Percentiles rank a stretch among this genome's conserved stretches.
Conservation (phyloP, 345 rosid species). For the Aquilaria yunnanensis region DNA sequence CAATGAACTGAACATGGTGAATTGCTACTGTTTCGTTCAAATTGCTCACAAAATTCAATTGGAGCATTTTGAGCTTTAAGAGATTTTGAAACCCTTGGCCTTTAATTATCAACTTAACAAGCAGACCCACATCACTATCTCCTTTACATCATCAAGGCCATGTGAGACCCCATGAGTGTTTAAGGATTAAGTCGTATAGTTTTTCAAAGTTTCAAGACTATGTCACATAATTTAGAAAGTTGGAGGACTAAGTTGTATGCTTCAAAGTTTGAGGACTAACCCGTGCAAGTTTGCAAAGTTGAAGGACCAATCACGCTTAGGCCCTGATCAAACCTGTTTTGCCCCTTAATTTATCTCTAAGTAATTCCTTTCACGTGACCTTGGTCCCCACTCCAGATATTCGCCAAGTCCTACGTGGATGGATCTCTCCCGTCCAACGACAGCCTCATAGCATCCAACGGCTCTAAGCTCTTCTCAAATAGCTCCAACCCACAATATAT, state of each 20-base stretch:
- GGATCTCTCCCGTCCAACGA: conserved; percentile 5
- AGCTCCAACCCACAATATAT: not conserved
- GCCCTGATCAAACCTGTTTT: not conserved
- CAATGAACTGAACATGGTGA: too few species aligned
- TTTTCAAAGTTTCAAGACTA: not conserved
- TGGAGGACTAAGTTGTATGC: too few species aligned
- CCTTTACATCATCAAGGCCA: too few species aligned
- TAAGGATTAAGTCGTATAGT: not conserved
- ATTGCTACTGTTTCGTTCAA: too few species aligned
- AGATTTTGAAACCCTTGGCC: too few species aligned
- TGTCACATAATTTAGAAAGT: too few species aligned
- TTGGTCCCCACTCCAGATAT: conserved; percentile 12
- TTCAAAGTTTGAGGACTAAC: too few species aligned
- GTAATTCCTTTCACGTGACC: conserved; percentile 9
- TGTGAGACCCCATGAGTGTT: not conserved
- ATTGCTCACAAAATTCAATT: too few species aligned
- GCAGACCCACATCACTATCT: too few species aligned
- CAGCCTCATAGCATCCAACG: conserved; percentile 10
- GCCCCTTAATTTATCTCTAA: conserved; percentile 6
- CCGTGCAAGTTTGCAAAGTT: too few species aligned
- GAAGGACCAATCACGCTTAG: not conserved
- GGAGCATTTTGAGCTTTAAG: too few species aligned
- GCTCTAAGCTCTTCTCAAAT: not conserved
- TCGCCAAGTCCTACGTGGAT: not conserved
- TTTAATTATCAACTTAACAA: too few species aligned